Base-by-base conservation (phyloP, 2,329 filamentous ascomycete genomes). In the Fusarium buharicum region DNA sequence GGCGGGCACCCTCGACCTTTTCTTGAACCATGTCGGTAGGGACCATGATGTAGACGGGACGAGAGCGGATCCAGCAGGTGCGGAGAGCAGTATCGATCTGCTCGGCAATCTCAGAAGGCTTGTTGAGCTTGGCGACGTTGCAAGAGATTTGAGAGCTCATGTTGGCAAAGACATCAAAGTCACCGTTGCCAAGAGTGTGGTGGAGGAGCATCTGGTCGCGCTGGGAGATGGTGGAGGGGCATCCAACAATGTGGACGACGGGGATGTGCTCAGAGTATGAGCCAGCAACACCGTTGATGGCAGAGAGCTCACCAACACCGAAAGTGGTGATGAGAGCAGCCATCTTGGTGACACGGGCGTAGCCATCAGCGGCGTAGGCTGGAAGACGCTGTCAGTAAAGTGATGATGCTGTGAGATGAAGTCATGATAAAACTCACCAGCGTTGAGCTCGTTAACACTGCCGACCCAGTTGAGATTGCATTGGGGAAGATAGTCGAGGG, bases 41-140 rank as follows among this genome's bases (percentile, higher is more conserved):
- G 9, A 96, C 80, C 72, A 89, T 89, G 68, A 96, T 87, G 76
- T 96, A 96, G 45, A 96, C 90, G 3, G 93, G 93, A 17, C 90
- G 84, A 59, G 88, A 91, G 53, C 85, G 81, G 39, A 91, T 76
- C 79, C 86, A 92, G 74, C 91, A 95, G 76, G 92, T 83, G 28
- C 85, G 84, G 24, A 96, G 82, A 4, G 90, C 86, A 69, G 91
- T 83, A 73, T 96, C 93, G 67, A 96, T 93, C 70, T 92, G 85
- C 13, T 81, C 79, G 10, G 91, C 88, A 37, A 90, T 90, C 64
- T 91, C 88, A 55, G 82, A 76, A 2, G 89, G 86, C 62, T 91
- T 84, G 72, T 86, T 88, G 53, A 96, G 82, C 68, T 89, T 88
- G 50, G 89, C 87, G 34, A 90, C 82, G 18, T 86, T 86, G 72